These are phyloP conservation scores for Skeletonema marinoi DNA, from an alignment of 108 stramenopile species.

Conservation along the genomic window DNA sequence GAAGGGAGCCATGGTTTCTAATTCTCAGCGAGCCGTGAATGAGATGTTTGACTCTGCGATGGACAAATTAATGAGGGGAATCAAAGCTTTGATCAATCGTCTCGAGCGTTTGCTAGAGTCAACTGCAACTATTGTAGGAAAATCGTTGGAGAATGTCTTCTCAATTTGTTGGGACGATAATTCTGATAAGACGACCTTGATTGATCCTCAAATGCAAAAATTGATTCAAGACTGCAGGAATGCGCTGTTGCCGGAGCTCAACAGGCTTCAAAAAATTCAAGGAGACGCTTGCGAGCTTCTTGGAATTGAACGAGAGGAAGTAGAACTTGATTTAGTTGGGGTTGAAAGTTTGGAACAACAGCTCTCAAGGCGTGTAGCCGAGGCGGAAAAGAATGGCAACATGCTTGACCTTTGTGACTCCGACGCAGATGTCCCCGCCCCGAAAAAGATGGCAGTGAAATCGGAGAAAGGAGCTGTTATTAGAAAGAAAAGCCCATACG, in stretches of 20 bases:
- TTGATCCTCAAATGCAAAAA: slow-evolving; percentile 35
- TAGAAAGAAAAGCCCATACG: no score
- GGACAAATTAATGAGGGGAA: slow-evolving; percentile 30
- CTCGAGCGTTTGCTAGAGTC: slow-evolving; percentile 20
- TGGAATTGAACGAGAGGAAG: slow-evolving; percentile 48
- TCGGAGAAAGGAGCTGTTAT: neutral
- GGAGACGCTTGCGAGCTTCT: slow-evolving; percentile 22
- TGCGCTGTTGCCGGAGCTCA: slow-evolving; percentile 40
- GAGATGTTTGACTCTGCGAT: slow-evolving; percentile 40
- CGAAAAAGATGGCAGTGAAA: slow-evolving; percentile 4
- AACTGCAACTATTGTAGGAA: slow-evolving; percentile 17
- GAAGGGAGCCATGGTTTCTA: slow-evolving; percentile 28
- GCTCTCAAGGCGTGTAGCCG: slow-evolving; percentile 31
- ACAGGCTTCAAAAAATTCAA: slow-evolving; percentile 31
- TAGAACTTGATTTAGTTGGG: slow-evolving; percentile 47
- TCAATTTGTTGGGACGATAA: slow-evolving; percentile 52
- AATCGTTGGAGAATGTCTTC: slow-evolving; percentile 34
- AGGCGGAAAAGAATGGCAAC: slow-evolving; percentile 37
- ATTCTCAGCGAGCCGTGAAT: slow-evolving; percentile 15
- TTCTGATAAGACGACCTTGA: slow-evolving; percentile 10
- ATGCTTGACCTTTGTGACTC: slow-evolving; percentile 43
- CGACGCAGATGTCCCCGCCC: slow-evolving; percentile 18
- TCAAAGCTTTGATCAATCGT: slow-evolving; percentile 23
- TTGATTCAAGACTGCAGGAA: slow-evolving; percentile 39
- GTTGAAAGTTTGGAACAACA: slow-evolving; percentile 50